Conservation (phyloP, 495 filamentous ascomycete genomes). For the Aspergillus avenaceus region DNA sequence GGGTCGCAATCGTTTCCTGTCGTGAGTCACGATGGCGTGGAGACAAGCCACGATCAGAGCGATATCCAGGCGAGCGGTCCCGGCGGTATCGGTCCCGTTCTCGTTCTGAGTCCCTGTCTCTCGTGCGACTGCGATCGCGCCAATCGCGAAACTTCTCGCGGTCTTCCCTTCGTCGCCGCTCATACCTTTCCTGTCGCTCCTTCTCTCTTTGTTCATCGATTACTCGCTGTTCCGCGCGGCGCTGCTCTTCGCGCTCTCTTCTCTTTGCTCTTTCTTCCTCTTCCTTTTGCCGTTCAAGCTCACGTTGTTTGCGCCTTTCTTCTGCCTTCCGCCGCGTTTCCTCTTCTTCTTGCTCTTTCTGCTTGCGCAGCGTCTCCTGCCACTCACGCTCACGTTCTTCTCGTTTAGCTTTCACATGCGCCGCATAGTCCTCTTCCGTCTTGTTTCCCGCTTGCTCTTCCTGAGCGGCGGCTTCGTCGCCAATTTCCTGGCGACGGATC, state of each 20-base stretch:
- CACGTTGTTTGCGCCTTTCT: conserved; percentile 60
- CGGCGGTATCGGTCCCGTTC: conserved; percentile 40
- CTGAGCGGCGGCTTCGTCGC: conserved; percentile 62
- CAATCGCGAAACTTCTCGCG: conserved; percentile 34
- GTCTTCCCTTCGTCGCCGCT: conserved; percentile 43
- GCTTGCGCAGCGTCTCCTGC: conserved; percentile 59
- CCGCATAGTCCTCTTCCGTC: conserved; percentile 77
- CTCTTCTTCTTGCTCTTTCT: conserved; percentile 62
- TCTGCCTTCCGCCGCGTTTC: conserved; percentile 60
- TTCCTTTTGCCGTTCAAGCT: conserved; percentile 56
- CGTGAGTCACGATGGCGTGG: conserved; percentile 35
- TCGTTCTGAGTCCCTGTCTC: conserved; percentile 31
- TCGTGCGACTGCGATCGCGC: conserved; percentile 26
- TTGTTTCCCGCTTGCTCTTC: conserved; percentile 70
- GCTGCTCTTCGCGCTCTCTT: conserved; percentile 47
- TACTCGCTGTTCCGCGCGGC: conserved; percentile 49
- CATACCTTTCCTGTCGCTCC: conserved; percentile 51
- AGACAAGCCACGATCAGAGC: conserved; percentile 34
- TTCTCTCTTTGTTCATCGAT: conserved; percentile 50
- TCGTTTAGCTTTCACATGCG: conserved; percentile 61
- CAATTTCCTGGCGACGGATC: conserved; percentile 68
- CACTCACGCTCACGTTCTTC: conserved; percentile 61
- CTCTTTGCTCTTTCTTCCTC: conserved; percentile 53
- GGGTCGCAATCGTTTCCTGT: conserved; percentile 36
- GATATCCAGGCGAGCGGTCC: conserved; percentile 34